phyloP scores from a whole-genome alignment of 495 filamentous ascomycete species.

The Podospora tetraspora region DNA sequence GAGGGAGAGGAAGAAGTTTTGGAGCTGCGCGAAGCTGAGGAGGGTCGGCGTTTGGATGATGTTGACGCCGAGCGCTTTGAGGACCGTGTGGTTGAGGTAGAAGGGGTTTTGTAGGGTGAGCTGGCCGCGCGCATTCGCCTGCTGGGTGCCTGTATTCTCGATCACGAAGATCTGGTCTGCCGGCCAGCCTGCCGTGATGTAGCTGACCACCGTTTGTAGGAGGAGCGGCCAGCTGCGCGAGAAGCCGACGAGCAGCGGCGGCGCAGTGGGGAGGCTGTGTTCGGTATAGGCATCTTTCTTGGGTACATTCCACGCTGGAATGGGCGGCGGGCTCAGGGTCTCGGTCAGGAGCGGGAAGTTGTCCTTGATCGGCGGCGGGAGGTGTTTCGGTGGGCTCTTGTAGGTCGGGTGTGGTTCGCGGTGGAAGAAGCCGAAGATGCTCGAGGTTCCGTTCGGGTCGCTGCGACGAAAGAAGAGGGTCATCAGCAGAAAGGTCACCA shows the following conservation, averaged over 20 bases:
- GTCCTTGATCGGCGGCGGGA: conserved; percentile 32
- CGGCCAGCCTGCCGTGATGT: conserved; percentile 60
- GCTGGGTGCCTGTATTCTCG: conserved; percentile 59
- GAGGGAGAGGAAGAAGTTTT: conserved; percentile 55
- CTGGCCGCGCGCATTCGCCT: conserved; percentile 46
- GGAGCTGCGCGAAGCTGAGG: conserved; percentile 56
- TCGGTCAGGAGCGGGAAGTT: conserved; percentile 36
- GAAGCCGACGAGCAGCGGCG: conserved; percentile 57
- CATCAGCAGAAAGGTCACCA: not conserved
- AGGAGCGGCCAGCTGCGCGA: conserved; percentile 55
- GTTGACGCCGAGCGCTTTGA: conserved; percentile 52
- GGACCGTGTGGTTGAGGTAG: conserved; percentile 52
- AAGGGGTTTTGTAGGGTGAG: conserved; percentile 57
- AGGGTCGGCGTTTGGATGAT: conserved; percentile 54
- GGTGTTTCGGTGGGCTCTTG: conserved; percentile 33
- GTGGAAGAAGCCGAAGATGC: not conserved
- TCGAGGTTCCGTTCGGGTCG: not conserved
- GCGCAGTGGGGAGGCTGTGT: conserved; percentile 33
- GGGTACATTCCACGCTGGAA: conserved; percentile 41
- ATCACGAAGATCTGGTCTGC: conserved; percentile 55
- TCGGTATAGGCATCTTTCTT: conserved; percentile 30
- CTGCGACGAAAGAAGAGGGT: not conserved
- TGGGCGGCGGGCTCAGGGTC: conserved; percentile 31
- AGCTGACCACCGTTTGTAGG: conserved; percentile 53
- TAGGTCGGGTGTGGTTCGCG: conserved; percentile 12